A percentile compares a stretch with the other conserved stretches of the same genome.
phyloP scores from a whole-genome alignment of 306 rosid genomes.

The Cyclanthera cordifolia region DNA sequence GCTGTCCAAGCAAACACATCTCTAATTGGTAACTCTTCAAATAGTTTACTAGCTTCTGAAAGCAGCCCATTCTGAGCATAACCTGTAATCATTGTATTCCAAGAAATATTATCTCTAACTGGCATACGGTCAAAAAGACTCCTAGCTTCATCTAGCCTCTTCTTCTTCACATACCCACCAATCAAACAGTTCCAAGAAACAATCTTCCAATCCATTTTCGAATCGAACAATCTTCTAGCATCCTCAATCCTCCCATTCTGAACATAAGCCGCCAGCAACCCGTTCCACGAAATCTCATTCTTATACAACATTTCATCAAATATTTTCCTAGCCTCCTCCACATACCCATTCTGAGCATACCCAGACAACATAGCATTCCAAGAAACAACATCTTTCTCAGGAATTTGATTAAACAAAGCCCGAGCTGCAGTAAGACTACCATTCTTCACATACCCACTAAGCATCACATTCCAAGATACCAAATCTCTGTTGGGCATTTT shows the following conservation, averaged over 20 bases:
- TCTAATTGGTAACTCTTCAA: constrained; percentile 38
- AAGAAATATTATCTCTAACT: constrained; percentile 49
- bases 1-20: constrained; percentile 76
- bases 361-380: constrained; percentile 82
- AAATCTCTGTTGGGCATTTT: constrained; percentile 60
- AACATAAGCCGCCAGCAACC: constrained; percentile 56
- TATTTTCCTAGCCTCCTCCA: constrained; percentile 49
- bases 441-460: constrained; percentile 59
- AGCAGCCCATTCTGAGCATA: constrained; percentile 58
- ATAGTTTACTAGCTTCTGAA: constrained; percentile 49
- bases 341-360: constrained; percentile 64
- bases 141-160: constrained; percentile 41
- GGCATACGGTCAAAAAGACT: constrained; percentile 52
- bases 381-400: constrained; percentile 58
- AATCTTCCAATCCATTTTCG: constrained; percentile 49
- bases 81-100: constrained; percentile 76
- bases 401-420: constrained; percentile 50
- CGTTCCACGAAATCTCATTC: constrained; percentile 71
- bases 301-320: constrained; percentile 44
- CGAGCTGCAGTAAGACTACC: constrained; percentile 46
- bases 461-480: constrained; percentile 77
- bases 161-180: constrained; percentile 51
- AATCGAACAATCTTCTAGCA: constrained; percentile 43
- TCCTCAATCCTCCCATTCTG: constrained; percentile 59
- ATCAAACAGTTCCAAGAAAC: constrained; percentile 86